phyloP scores from a whole-genome alignment of 495 filamentous ascomycete genomes.

The Aspergillus biplanus region DNA sequence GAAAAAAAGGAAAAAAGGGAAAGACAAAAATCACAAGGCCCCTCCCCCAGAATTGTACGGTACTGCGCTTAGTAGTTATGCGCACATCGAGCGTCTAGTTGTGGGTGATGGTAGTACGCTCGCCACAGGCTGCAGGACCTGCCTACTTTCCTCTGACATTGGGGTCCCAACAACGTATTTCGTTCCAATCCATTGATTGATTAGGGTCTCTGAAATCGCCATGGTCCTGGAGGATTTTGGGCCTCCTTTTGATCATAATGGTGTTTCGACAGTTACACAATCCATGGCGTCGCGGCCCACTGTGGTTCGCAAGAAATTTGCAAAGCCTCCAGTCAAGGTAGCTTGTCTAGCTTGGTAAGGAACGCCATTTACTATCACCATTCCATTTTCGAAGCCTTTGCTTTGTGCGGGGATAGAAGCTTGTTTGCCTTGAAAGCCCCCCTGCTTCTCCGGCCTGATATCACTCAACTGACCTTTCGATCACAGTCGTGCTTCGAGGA shows the following conservation, averaged over 20 bases:
- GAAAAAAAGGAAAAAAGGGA: too few relatives aligned
- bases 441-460: constrained; percentile 6
- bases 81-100: constrained; percentile 16
- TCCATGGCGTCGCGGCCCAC: constrained; percentile 26
- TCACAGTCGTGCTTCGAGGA: constrained; percentile 58
- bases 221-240: constrained; percentile 29
- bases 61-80: constrained; percentile 21
- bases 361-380: constrained; percentile 1
- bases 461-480: constrained; percentile 18
- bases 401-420: constrained; percentile 7
- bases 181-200: constrained; percentile 6
- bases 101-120: constrained; percentile 26
- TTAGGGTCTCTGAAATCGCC: constrained; percentile 11
- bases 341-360: constrained; percentile 65
- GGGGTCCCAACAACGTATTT: constrained; percentile 9
- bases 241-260: constrained; percentile 18
- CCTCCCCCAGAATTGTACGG: constrained; percentile 2
- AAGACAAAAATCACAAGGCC: not conserved
- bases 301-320: constrained; percentile 50
- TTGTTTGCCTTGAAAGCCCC: constrained; percentile 12
- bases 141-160: constrained; percentile 2
- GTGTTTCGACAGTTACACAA: constrained; percentile 28
- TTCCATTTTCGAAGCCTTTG: not conserved
- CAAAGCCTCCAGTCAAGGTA: constrained; percentile 65
- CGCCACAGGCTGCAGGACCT: constrained; percentile 19